A percentile compares a stretch with the other conserved stretches of the same genome.
These are phyloP conservation scores for Picea abies DNA, from an alignment of 83 land plant species.

Conservation along the genomic window DNA sequence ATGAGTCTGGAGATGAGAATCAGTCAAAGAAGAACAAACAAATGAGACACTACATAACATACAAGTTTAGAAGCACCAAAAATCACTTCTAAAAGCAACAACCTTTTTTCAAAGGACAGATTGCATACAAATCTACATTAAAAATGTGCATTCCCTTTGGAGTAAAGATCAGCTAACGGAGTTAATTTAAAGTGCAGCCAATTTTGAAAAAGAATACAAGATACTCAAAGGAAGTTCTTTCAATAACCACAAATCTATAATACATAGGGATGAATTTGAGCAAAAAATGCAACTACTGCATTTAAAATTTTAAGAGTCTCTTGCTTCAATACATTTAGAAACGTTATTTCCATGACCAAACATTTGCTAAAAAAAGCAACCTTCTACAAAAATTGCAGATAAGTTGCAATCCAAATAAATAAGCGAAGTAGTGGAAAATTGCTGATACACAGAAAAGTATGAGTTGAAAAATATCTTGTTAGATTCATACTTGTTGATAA, in stretches of 20 bases:
- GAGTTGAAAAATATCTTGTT: too few species aligned
- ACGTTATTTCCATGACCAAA: background rate
- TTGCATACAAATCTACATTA: too few species aligned
- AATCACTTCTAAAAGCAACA: too few species aligned
- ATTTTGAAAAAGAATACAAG: background rate
- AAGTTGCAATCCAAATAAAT: background rate
- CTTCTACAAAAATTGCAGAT: background rate
- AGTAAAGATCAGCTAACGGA: background rate
- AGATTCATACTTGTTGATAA: background rate
- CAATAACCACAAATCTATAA: background rate
- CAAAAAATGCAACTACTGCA: background rate
- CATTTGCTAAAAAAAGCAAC: background rate
- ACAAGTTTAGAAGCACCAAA: background rate
- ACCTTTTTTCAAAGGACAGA: too few species aligned
- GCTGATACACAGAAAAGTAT: background rate
- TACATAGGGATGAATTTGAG: background rate
- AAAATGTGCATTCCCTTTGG: background rate
- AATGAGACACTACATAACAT: background rate
- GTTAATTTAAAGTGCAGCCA: background rate
- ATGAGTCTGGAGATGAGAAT: background rate
- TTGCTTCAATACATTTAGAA: background rate
- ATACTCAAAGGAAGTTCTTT: background rate
- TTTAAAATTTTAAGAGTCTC: too few species aligned
- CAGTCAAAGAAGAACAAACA: slow-evolving; percentile 5
- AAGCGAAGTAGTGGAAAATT: background rate